phyloP scores from a whole-genome alignment of 768 basidiomycete species.

The Kondoa malvinella region DNA sequence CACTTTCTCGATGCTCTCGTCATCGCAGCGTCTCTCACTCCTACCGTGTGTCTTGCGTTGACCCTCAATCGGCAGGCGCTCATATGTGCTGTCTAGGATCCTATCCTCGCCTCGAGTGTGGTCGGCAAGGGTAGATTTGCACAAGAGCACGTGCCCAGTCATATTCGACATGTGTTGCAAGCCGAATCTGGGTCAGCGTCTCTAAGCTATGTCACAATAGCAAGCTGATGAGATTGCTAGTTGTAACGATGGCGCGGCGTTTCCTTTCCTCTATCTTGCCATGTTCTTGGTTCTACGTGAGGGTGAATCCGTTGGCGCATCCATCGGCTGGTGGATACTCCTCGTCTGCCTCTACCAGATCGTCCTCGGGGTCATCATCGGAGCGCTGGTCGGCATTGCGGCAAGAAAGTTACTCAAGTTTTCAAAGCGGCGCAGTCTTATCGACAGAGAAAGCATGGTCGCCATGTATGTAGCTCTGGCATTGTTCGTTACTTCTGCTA shows the following conservation, averaged over 20 bases:
- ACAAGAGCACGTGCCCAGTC: slow-evolving; percentile 70
- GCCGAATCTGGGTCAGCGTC: slow-evolving; percentile 86
- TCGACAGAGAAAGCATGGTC: slow-evolving; percentile 36
- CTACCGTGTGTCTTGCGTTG: slow-evolving; percentile 29
- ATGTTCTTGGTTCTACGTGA: slow-evolving; percentile 65
- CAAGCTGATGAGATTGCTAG: no score
- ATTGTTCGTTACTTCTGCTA: slow-evolving; percentile 65
- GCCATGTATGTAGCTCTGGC: slow-evolving; percentile 42
- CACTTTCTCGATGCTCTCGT: slow-evolving; percentile 76
- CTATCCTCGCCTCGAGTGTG: slow-evolving; percentile 86
- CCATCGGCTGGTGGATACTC: slow-evolving; percentile 67
- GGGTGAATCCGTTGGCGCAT: slow-evolving; percentile 39
- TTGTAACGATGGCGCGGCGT: slow-evolving; percentile 94
- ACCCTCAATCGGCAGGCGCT: no score
- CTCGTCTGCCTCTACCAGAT: slow-evolving; percentile 32
- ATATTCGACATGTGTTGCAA: slow-evolving; percentile 61
- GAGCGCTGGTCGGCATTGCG: slow-evolving; percentile 31
- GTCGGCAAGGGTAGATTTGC: slow-evolving; percentile 80
- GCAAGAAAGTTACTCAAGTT: slow-evolving; percentile 33
- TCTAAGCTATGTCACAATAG: no score
- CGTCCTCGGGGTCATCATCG: slow-evolving; percentile 32
- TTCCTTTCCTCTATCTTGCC: slow-evolving; percentile 69
- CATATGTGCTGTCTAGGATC: no score
- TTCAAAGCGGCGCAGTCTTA: slow-evolving; percentile 28
- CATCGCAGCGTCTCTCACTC: slow-evolving; percentile 80